Evolutionary conservation across 2,329 filamentous ascomycete species (phyloP).

Genomic region (Pochonia chlamydosporia): DNA sequence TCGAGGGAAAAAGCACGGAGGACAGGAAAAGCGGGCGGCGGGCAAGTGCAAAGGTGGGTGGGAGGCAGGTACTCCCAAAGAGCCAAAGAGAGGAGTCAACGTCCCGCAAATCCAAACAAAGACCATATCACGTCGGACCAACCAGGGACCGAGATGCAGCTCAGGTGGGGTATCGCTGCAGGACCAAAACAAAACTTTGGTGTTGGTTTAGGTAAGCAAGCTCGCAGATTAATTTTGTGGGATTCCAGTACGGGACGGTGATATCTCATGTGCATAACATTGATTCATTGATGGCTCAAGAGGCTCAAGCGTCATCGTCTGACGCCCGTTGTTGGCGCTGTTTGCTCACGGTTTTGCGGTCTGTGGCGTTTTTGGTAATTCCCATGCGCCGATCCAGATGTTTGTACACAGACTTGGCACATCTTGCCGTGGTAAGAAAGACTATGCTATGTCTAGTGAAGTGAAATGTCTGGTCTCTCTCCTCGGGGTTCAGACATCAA

Average conservation of each 20-base stretch:
- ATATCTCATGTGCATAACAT: too few species aligned
- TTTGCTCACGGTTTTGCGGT: too few species aligned
- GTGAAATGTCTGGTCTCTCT: too few species aligned
- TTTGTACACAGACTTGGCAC: too few species aligned
- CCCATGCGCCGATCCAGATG: too few species aligned
- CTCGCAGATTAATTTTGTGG: conserved; percentile 15
- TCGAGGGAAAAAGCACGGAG: conserved; percentile 21
- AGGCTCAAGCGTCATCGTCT: too few species aligned
- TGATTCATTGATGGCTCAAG: too few species aligned
- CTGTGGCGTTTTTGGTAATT: too few species aligned
- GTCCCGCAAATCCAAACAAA: conserved; percentile 3
- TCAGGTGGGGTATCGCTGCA: not conserved
- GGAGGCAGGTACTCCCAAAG: not conserved
- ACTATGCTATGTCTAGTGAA: too few species aligned
- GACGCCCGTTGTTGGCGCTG: too few species aligned
- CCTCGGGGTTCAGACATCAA: not conserved
- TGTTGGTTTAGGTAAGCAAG: conserved; percentile 19
- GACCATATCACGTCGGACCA: not conserved
- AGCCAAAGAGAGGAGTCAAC: not conserved
- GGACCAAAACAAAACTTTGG: conserved; percentile 10
- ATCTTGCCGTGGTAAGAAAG: too few species aligned
- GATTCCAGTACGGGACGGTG: conserved; percentile 18
- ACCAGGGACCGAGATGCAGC: not conserved
- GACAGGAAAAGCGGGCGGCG: conserved; percentile 9
- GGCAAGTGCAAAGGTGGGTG: conserved; percentile 4